A percentile compares a stretch with the other conserved stretches of the same genome.
Evolutionary conservation across 768 basidiomycete genomes (phyloP).

Genomic region (Suillus sp.): DNA sequence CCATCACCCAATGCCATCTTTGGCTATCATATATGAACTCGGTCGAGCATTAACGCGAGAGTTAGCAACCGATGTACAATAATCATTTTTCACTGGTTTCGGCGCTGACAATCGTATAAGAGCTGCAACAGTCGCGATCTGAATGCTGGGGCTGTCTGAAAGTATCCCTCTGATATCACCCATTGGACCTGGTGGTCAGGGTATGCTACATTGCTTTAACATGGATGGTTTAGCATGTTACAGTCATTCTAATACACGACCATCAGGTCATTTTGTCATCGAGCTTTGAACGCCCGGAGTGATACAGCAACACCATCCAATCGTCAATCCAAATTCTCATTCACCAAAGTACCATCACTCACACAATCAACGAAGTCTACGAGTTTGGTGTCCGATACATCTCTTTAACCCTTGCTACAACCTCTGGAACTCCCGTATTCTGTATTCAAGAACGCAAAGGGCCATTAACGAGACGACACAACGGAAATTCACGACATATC

Average conservation of each 20-base stretch:
- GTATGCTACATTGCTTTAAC: conserved; percentile 13
- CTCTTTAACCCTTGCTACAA: conserved; percentile 31
- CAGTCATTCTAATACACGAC: not conserved
- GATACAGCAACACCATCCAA: not conserved
- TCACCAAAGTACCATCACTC: conserved; percentile 41
- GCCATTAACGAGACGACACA: not conserved
- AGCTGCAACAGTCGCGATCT: conserved; percentile 1
- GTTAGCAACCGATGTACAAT: conserved; percentile 26
- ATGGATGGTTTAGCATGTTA: not conserved
- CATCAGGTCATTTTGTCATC: not conserved
- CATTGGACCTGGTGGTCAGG: conserved; percentile 61
- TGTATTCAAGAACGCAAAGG: conserved; percentile 21
- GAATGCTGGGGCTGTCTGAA: conserved; percentile 20
- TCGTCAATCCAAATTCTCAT: conserved; percentile 32
- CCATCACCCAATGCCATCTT: too few relatives aligned
- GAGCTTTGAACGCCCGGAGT: not conserved
- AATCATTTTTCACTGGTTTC: conserved; percentile 40
- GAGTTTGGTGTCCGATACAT: not conserved
- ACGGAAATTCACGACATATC: not conserved
- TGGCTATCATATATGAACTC: too few relatives aligned
- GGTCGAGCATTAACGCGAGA: too few relatives aligned
- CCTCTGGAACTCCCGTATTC: conserved; percentile 68
- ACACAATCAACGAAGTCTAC: not conserved
- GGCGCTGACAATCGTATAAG: conserved; percentile 46
- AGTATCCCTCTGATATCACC: conserved; percentile 50